These are phyloP conservation scores for Magnolia changhungtana DNA, from an alignment of 164 flowering plant species.

Conservation along the genomic window DNA sequence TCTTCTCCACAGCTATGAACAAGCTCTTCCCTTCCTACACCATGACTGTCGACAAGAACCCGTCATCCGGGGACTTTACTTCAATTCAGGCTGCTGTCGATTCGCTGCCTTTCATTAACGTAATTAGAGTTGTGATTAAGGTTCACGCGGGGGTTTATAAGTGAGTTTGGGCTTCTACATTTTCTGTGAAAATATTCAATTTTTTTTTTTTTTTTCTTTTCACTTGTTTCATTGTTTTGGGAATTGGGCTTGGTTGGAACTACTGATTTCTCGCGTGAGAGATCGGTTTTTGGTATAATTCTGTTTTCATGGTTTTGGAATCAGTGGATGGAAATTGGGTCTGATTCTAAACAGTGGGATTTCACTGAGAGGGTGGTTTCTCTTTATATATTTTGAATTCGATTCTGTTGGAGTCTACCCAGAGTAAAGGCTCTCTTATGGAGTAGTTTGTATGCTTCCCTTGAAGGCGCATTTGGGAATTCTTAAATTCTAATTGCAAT, in stretches of 20 bases:
- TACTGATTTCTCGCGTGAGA: background rate
- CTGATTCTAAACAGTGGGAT: background rate
- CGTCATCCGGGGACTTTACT: constrained; percentile 69
- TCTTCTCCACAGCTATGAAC: constrained; percentile 65
- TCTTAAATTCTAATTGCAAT: too few relatives aligned
- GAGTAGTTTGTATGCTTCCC: too few relatives aligned
- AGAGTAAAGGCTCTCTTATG: too few relatives aligned
- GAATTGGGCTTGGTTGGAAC: background rate
- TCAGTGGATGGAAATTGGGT: too few relatives aligned
- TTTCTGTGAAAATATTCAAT: background rate
- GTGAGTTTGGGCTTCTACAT: constrained; percentile 40
- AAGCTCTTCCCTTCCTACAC: constrained; percentile 80
- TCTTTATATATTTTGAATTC: too few relatives aligned
- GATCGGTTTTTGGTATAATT: background rate
- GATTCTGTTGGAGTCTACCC: too few relatives aligned
- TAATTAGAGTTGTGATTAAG: constrained; percentile 77
- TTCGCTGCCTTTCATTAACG: constrained; percentile 80
- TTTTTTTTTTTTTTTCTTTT: background rate
- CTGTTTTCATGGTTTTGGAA: too few relatives aligned
- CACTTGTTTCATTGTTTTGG: background rate
- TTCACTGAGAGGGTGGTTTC: background rate
- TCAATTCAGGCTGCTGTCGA: constrained; percentile 86
- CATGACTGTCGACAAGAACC: constrained; percentile 59
- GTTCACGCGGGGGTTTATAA: constrained; percentile 86
- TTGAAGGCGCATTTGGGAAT: too few relatives aligned